These are phyloP conservation scores for Podaxis sp. DNA, from an alignment of 768 basidiomycete genomes.

Conservation along the genomic window DNA sequence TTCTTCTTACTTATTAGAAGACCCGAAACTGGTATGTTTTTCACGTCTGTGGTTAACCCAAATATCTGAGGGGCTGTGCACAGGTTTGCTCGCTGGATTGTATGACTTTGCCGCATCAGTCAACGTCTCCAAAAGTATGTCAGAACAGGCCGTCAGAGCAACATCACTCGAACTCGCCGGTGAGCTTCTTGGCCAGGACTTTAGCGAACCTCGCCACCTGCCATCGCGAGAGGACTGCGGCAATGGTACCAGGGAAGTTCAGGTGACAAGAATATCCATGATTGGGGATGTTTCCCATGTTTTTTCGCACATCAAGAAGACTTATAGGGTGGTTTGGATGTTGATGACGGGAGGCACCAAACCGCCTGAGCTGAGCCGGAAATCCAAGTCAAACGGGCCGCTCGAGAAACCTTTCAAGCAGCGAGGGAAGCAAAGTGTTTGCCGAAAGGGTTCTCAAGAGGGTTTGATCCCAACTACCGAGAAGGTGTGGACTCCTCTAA, in stretches of 20 bases:
- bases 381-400: conserved; percentile 17
- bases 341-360: conserved; percentile 55
- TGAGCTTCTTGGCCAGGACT: conserved; percentile 29
- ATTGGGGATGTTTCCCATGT: conserved; percentile 74
- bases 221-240: conserved; percentile 13
- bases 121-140: conserved; percentile 48
- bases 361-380: conserved; percentile 35
- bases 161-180: conserved; percentile 42
- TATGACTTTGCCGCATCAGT: conserved; percentile 80
- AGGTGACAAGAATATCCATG: conserved; percentile 45
- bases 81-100: conserved; percentile 88
- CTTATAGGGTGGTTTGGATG: conserved; percentile 76
- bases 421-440: background rate
- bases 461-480: conserved; percentile 19
- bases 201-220: conserved; percentile 18
- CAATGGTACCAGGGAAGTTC: conserved; percentile 20
- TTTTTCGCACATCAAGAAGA: conserved; percentile 91
- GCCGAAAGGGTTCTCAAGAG: conserved; percentile 10
- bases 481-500: conserved; percentile 52
- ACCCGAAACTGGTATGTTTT: conserved; percentile 71
- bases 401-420: conserved; percentile 19
- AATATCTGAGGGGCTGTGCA: background rate
- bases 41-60: background rate
- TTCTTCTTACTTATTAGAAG: conserved; percentile 79
- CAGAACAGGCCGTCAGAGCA: conserved; percentile 37